Percentiles rank a stretch among this genome's conserved stretches.
Evolutionary conservation across 495 filamentous ascomycete genomes (phyloP).

Genomic region (Penicillium egyptiacum): DNA sequence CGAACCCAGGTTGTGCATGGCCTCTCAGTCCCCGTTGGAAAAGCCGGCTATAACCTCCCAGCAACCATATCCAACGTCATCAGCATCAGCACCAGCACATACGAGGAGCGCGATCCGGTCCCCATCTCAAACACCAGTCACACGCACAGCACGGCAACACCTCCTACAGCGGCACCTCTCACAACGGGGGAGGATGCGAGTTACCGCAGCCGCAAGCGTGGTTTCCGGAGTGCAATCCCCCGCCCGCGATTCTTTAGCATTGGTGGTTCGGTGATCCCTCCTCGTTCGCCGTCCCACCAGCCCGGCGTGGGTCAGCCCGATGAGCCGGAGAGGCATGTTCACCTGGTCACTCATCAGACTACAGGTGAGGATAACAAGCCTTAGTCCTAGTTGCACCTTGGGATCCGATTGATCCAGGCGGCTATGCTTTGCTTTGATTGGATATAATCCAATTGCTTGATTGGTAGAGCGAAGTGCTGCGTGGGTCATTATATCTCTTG

Average conservation of each 20-base stretch:
- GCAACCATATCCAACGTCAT: constrained; percentile 67
- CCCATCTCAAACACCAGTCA: constrained; percentile 29
- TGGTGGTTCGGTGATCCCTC: constrained; percentile 46
- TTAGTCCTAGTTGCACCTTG: not conserved
- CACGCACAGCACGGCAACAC: constrained; percentile 43
- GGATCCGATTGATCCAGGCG: not conserved
- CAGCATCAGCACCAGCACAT: constrained; percentile 33
- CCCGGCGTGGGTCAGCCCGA: constrained; percentile 27
- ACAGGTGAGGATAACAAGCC: not conserved
- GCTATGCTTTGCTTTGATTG: not conserved
- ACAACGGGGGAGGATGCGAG: constrained; percentile 12
- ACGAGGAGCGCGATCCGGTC: constrained; percentile 33
- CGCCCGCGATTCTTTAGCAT: constrained; percentile 51
- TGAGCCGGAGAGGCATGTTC: constrained; percentile 41
- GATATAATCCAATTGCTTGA: not conserved
- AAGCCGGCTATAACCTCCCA: constrained; percentile 77
- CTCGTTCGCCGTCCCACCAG: constrained; percentile 21
- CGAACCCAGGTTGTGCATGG: constrained; percentile 73
- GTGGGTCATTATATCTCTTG: not conserved
- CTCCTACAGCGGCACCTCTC: constrained; percentile 20
- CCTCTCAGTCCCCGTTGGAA: constrained; percentile 79
- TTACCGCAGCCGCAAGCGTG: constrained; percentile 32
- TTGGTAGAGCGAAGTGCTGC: not conserved
- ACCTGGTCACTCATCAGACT: constrained; percentile 24
- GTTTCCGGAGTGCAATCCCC: constrained; percentile 27